Conservation (phyloP, 2,329 filamentous ascomycete species). For the Aureobasidium vineae region DNA sequence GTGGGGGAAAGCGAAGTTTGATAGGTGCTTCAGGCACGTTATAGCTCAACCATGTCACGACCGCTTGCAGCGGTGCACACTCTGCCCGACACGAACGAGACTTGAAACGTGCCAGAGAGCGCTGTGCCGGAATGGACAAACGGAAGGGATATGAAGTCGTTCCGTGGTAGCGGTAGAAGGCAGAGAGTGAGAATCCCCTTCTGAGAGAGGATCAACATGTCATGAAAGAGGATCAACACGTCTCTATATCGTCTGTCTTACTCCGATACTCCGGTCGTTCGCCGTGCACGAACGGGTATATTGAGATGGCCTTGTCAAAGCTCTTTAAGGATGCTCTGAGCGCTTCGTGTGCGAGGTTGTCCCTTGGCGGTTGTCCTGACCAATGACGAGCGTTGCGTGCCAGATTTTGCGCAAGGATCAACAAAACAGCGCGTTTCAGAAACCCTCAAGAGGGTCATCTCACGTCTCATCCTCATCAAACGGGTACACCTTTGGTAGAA, state of each 20-base stretch:
- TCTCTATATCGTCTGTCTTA: constrained; percentile 18
- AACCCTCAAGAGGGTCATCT: constrained; percentile 17
- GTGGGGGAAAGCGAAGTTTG: not conserved
- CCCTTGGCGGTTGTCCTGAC: constrained; percentile 10
- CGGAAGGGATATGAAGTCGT: not conserved
- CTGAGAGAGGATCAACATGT: too few relatives aligned
- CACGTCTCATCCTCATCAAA: constrained; percentile 26
- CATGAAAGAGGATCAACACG: not conserved
- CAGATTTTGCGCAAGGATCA: constrained; percentile 23
- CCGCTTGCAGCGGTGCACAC: constrained; percentile 2
- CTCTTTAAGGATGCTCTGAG: constrained; percentile 1
- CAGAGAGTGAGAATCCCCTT: not conserved
- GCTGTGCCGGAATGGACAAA: constrained; percentile 6
- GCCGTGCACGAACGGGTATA: constrained; percentile 8
- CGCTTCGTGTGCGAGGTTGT: constrained; percentile 9
- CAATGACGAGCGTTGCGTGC: not conserved
- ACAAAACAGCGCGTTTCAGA: constrained; percentile 17
- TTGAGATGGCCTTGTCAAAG: constrained; percentile 23
- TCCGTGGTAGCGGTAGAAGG: not conserved
- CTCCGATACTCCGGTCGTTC: constrained; percentile 18
- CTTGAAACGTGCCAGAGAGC: constrained; percentile 1
- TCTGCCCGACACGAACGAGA: not conserved
- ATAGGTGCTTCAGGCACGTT: constrained; percentile 18
- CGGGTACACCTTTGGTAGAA: constrained; percentile 3
- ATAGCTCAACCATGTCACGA: constrained; percentile 6